Conservation (phyloP, 805 yeast species). For the Candida michaelii region DNA sequence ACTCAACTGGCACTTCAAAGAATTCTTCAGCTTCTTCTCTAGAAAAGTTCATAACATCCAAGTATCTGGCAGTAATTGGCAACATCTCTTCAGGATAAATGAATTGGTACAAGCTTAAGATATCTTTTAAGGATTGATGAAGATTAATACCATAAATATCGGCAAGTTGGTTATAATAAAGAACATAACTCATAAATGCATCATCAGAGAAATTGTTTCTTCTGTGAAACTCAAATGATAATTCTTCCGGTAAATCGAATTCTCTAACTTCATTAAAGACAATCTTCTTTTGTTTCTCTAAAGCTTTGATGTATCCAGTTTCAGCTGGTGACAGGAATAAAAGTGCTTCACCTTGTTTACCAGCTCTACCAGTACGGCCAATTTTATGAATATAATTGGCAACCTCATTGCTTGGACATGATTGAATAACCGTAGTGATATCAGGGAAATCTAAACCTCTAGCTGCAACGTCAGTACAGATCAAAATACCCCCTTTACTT, state of each 20-base stretch:
- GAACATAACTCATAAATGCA: constrained; percentile 14
- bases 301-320: constrained; percentile 49
- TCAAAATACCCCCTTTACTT: constrained; percentile 53
- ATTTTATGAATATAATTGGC: constrained; percentile 90
- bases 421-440: constrained; percentile 81
- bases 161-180: constrained; percentile 27
- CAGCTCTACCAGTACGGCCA: constrained; percentile 96
- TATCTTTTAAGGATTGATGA: constrained; percentile 1
- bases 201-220: constrained; percentile 13
- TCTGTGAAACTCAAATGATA: constrained; percentile 18
- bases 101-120: constrained; percentile 8
- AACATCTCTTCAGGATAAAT: constrained; percentile 11
- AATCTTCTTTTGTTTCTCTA: constrained; percentile 53
- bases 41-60: constrained; percentile 9
- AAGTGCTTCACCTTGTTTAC: constrained; percentile 70
- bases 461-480: constrained; percentile 92
- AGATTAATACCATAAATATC: constrained; percentile 18
- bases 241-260: constrained; percentile 39
- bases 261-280: constrained; percentile 45
- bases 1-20: constrained; percentile 13
- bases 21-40: constrained; percentile 11
- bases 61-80: constrained; percentile 5
- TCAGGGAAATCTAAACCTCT: constrained; percentile 95
- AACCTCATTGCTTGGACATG: constrained; percentile 70
- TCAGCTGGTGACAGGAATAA: constrained; percentile 60